These are phyloP conservation scores for Plectranthus barbatus DNA, from an alignment of 257 asterid species.

Conservation along the genomic window DNA sequence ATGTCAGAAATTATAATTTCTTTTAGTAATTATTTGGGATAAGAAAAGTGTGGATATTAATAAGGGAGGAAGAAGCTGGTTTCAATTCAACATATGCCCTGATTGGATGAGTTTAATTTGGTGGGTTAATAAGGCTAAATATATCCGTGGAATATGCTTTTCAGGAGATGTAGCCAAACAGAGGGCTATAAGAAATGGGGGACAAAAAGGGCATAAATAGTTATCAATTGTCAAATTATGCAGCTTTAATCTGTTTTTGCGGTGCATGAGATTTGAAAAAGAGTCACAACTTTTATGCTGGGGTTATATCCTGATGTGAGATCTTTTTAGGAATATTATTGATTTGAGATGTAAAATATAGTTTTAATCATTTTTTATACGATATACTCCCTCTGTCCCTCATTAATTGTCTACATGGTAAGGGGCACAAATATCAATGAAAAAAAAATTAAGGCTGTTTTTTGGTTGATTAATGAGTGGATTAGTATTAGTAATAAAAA, in stretches of 20 bases:
- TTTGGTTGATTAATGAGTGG: no score
- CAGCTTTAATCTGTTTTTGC: constrained; percentile 10
- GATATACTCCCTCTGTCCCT: no score
- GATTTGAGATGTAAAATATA: no score
- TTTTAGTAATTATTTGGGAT: background rate
- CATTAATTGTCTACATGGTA: no score
- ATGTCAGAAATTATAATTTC: constrained; percentile 4
- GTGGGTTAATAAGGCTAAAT: background rate
- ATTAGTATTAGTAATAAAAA: no score
- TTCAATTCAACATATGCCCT: constrained; percentile 14
- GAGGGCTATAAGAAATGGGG: background rate
- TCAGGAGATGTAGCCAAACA: constrained; percentile 18
- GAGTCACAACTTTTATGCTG: background rate
- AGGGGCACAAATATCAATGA: no score
- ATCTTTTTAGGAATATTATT: no score
- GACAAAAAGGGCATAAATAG: constrained; percentile 7
- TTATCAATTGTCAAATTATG: constrained; percentile 11
- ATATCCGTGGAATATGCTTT: constrained; percentile 32
- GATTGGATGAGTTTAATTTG: constrained; percentile 17
- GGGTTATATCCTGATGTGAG: background rate
- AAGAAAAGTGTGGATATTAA: constrained; percentile 14
- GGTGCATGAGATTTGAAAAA: constrained; percentile 9
- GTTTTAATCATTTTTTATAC: no score
- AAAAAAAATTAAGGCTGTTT: no score
- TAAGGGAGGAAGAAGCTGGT: constrained; percentile 1